These are phyloP conservation scores for Westerdykella ornata DNA, from an alignment of 2,329 filamentous ascomycete species.

Conservation along the genomic window DNA sequence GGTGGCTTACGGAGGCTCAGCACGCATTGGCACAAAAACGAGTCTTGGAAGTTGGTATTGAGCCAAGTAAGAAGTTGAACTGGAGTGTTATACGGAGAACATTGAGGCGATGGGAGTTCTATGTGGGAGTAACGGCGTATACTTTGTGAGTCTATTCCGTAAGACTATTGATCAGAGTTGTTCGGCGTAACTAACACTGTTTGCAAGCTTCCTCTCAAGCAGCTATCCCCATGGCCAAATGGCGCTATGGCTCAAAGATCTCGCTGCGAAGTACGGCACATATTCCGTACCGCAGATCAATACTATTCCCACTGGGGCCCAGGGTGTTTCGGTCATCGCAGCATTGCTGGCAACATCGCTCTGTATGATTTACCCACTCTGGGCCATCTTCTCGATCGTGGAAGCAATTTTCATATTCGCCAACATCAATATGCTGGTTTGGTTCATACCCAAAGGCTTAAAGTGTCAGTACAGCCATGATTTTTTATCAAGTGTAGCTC, in stretches of 20 bases:
- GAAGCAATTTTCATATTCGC: slow-evolving; percentile 40
- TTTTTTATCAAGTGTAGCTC: neutral
- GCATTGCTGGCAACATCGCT: slow-evolving; percentile 48
- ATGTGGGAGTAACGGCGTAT: slow-evolving; percentile 45
- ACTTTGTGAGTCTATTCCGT: slow-evolving; percentile 37
- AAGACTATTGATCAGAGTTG: no score
- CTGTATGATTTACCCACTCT: slow-evolving; percentile 47
- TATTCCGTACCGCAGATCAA: slow-evolving; percentile 48
- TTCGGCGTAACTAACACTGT: slow-evolving; percentile 2
- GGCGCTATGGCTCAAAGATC: slow-evolving; percentile 49
- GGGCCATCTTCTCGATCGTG: slow-evolving; percentile 44
- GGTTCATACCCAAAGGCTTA: slow-evolving; percentile 45
- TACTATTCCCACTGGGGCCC: slow-evolving; percentile 45
- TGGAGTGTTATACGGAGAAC: slow-evolving; percentile 44
- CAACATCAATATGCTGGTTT: slow-evolving; percentile 44
- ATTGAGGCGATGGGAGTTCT: slow-evolving; percentile 47
- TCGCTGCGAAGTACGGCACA: slow-evolving; percentile 29
- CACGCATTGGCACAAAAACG: slow-evolving; percentile 27
- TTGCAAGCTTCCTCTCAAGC: slow-evolving; percentile 23
- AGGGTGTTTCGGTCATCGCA: slow-evolving; percentile 45
- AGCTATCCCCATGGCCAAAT: slow-evolving; percentile 46
- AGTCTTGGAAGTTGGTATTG: slow-evolving; percentile 26
- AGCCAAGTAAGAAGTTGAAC: slow-evolving; percentile 38
- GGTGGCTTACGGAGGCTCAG: slow-evolving; percentile 41
- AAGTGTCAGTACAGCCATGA: slow-evolving; percentile 19